Evolutionary conservation across 345 rosid species (phyloP).

Genomic region (Camelina hispida): DNA sequence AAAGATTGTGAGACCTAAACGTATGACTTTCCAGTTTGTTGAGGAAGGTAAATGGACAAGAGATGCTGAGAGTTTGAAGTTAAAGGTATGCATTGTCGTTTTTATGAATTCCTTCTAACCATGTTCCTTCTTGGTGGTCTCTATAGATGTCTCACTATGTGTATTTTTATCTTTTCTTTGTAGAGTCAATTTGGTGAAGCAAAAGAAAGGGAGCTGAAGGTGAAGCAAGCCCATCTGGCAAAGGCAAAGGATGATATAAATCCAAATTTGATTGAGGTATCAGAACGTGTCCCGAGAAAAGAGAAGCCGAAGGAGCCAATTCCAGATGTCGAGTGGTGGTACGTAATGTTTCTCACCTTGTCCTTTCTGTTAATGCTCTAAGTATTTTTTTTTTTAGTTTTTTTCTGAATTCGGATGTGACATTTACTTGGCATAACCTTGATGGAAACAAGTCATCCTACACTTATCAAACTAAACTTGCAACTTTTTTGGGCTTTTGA

Average conservation of each 20-base stretch:
- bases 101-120: background rate
- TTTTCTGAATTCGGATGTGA: slow-evolving; percentile 1
- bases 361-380: slow-evolving; percentile 6
- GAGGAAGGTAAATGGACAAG: slow-evolving; percentile 98
- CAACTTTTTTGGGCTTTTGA: background rate
- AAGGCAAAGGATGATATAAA: slow-evolving; percentile 89
- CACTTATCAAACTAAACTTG: slow-evolving; percentile 11
- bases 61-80: slow-evolving; percentile 83
- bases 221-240: slow-evolving; percentile 90
- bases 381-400: too few species aligned
- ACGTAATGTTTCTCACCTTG: slow-evolving; percentile 45
- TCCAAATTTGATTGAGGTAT: slow-evolving; percentile 93
- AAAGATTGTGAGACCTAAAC: slow-evolving; percentile 90
- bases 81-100: slow-evolving; percentile 57
- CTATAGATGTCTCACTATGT: slow-evolving; percentile 33
- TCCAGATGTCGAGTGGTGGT: slow-evolving; percentile 99
- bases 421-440: slow-evolving; percentile 2
- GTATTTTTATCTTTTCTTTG: slow-evolving; percentile 16
- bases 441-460: slow-evolving; percentile 18
- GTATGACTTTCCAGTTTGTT: slow-evolving; percentile 90
- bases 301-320: slow-evolving; percentile 81
- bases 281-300: slow-evolving; percentile 73
- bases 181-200: slow-evolving; percentile 99
- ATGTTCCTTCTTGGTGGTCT: slow-evolving; percentile 19
- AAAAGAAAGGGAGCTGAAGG: slow-evolving; percentile 83